Conservation (phyloP, 768 basidiomycete species). For the Lentinus brumalis region DNA sequence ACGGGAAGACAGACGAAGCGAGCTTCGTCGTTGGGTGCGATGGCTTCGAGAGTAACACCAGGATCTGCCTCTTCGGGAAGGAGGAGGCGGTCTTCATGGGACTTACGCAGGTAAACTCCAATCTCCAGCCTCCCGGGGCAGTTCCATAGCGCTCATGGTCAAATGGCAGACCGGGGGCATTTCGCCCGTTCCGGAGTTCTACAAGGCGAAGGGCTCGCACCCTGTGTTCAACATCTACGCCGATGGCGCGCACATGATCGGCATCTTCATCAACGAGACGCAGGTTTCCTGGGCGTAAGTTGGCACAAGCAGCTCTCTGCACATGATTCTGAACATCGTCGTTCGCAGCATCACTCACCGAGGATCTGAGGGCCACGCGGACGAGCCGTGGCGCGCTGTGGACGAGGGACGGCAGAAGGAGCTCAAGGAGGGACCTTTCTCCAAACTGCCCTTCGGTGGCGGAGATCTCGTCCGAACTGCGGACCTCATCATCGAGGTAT, state of each 20-base stretch:
- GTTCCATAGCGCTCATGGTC: background rate
- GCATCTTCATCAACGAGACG: conserved; percentile 36
- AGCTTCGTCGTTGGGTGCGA: conserved; percentile 48
- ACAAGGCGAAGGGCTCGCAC: conserved; percentile 8
- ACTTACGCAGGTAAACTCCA: conserved; percentile 31
- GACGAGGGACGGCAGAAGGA: conserved; percentile 29
- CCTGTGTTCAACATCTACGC: conserved; percentile 39
- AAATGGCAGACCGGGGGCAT: conserved; percentile 37
- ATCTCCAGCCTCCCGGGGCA: background rate
- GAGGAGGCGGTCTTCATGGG: too few species aligned
- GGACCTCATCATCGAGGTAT: conserved; percentile 28
- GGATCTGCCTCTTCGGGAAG: too few species aligned
- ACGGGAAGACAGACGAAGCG: conserved; percentile 37
- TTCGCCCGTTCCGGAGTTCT: conserved; percentile 27
- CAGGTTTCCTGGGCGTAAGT: conserved; percentile 39
- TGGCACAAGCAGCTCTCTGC: background rate
- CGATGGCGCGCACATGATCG: conserved; percentile 39
- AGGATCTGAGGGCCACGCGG: conserved; percentile 34
- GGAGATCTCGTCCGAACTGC: conserved; percentile 29
- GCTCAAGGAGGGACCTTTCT: conserved; percentile 25
- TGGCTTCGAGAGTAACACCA: conserved; percentile 36
- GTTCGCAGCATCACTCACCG: conserved; percentile 34
- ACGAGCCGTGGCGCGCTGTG: conserved; percentile 44
- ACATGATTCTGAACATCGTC: background rate
- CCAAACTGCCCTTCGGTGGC: conserved; percentile 29